phyloP scores from a whole-genome alignment of 805 yeast species.

The Metschnikowia arizonensis region DNA sequence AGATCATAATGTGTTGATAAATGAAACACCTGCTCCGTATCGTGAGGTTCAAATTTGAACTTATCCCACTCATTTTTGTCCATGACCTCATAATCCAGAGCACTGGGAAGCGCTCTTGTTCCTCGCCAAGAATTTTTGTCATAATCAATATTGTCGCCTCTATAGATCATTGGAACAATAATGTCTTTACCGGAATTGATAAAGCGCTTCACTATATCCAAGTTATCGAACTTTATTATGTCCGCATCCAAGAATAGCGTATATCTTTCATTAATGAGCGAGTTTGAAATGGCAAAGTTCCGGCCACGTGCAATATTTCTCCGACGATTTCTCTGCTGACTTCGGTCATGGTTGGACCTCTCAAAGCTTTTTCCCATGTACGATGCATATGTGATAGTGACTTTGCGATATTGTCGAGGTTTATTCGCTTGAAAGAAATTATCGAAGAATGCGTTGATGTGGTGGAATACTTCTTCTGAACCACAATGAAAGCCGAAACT shows the following conservation, averaged over 20 bases:
- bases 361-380: conserved; percentile 13
- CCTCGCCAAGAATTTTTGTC: conserved; percentile 43
- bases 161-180: conserved; percentile 33
- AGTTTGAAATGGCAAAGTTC: conserved; percentile 30
- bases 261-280: conserved; percentile 28
- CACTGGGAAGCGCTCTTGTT: conserved; percentile 29
- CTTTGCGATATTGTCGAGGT: conserved; percentile 8
- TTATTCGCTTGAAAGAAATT: conserved; percentile 1
- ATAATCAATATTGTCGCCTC: conserved; percentile 28
- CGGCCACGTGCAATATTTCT: conserved; percentile 35
- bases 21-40: conserved; percentile 27
- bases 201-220: conserved; percentile 25
- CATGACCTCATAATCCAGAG: conserved; percentile 13
- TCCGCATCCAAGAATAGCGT: conserved; percentile 39
- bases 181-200: conserved; percentile 30
- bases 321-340: conserved; percentile 32
- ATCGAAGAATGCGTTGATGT: conserved; percentile 19
- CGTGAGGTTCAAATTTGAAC: conserved; percentile 34
- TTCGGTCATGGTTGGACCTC: conserved; percentile 9
- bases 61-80: conserved; percentile 23
- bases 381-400: conserved; percentile 14
- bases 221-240: conserved; percentile 22
- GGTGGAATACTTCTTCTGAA: conserved; percentile 23
- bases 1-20: conserved; percentile 20
- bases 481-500: conserved; percentile 33